Base-by-base conservation (phyloP, 2,329 filamentous ascomycete genomes). In the Pestalotiopsis sp. region DNA sequence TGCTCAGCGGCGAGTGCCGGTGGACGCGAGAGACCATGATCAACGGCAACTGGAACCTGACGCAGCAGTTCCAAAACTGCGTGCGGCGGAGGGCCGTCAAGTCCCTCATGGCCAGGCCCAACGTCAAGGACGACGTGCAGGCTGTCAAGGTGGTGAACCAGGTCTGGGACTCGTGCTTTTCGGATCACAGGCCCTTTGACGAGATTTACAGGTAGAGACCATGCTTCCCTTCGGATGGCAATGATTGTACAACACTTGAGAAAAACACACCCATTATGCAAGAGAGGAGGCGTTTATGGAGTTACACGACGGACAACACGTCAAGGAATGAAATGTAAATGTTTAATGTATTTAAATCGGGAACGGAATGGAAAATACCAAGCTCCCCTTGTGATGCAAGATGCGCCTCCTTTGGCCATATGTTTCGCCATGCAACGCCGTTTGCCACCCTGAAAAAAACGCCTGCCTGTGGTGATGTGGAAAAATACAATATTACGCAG, bases 81-180 rank as follows among this genome's bases (percentile, higher is more conserved):
- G 95, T 99, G 66, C 87, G 94, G 70, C 84, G 89, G 76, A 86
- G 96, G 74, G 96, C 96, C 12, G 90, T 94, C 41, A 83, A 92
- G 73, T 97, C 93, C 25, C 89, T 99, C 74, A 88, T 90, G 83
- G 90, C 89, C 41, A 86, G 96, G 70, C 94, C 94, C 17, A 86
- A 87, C 61, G 96, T 95, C 78, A 93, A 93, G 79, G 93, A 97
- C 80, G 91, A 97, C 75, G 90, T 91, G 14, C 93, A 98, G 74
- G 96, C 96, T 4, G 88, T 90, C 65, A 94, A 92, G 82, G 91
- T 97, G 31, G 94, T 99, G 69, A 96, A 98, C 81, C 92, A 97
- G 81, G 96, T 99, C n/a, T 99, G 95, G 94, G 95, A 97, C 74
- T 98, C 94, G 75, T 99, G 96, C 81, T 99, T 97, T 79, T 85